These are phyloP conservation scores for Phylloporus sp. DNA, from an alignment of 768 basidiomycete genomes.

Conservation along the genomic window DNA sequence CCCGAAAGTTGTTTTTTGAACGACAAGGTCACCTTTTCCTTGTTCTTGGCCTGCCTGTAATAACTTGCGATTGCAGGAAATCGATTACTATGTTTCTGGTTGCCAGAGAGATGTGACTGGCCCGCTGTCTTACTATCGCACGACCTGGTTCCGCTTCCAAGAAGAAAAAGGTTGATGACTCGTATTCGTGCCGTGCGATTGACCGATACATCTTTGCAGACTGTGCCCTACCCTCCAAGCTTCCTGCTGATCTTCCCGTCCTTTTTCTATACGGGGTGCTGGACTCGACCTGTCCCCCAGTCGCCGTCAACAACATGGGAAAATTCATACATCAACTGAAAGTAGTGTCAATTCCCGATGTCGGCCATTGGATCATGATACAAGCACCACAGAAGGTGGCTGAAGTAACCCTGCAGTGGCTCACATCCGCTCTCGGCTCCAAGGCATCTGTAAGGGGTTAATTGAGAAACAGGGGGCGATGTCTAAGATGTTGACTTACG, in stretches of 20 bases:
- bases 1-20: slow-evolving; percentile 15
- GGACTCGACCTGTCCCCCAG: slow-evolving; percentile 46
- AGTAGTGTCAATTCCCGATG: slow-evolving; percentile 49
- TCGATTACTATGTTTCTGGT: slow-evolving; percentile 46
- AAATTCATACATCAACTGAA: slow-evolving; percentile 51
- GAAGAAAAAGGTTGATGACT: slow-evolving; percentile 49
- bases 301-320: slow-evolving; percentile 39
- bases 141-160: slow-evolving; percentile 53
- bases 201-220: slow-evolving; percentile 27
- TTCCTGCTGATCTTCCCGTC: slow-evolving; percentile 50
- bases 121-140: slow-evolving; percentile 77
- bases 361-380: slow-evolving; percentile 69
- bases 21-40: slow-evolving; percentile 12
- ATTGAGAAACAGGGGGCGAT: not conserved
- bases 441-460: slow-evolving; percentile 5
- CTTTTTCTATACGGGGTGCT: slow-evolving; percentile 58
- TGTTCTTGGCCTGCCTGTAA: not conserved
- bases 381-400: slow-evolving; percentile 57
- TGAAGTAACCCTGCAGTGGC: slow-evolving; percentile 44
- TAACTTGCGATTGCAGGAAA: slow-evolving; percentile 43
- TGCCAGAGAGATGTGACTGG: slow-evolving; percentile 55
- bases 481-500: not conserved
- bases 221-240: slow-evolving; percentile 40
- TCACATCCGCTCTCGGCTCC: slow-evolving; percentile 22
- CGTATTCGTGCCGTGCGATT: not conserved